Evolutionary conservation across 2,329 filamentous ascomycete genomes (phyloP), one percentile per base, ranked within the genome.

Genomic region (Podosphaera aphanis): DNA sequence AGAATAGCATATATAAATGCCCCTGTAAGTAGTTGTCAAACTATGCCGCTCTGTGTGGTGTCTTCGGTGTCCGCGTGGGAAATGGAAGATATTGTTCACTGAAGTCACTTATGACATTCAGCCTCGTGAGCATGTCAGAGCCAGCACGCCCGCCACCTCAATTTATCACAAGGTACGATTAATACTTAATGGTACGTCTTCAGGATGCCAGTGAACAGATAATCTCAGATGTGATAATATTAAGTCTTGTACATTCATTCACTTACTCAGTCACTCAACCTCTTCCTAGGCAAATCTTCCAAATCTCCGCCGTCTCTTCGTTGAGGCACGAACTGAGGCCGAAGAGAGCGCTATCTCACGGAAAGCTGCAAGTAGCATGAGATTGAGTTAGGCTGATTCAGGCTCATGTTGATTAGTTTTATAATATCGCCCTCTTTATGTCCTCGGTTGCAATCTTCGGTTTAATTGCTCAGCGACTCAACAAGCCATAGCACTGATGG

Each of bases 401-500:
- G 39, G 48, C 27, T 47, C 6, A 59, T 43, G 5, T 38, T 19
- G 19, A 47, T 6, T 56, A 93, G 90, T 98, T 98, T 62, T 98
- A 98, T 64, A 95, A 98, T 57, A 75, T 93, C 0, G 85, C 94
- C 1, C 68, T 95, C 2, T 98, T 95, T 65, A 88, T 98, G 69
- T 90, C 86, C 20, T 94, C 90, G 0, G 82, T 98, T 20, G 85
- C 88, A 6, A 76, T 93, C 49, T 94, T 95, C 66, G 93, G 88
- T 60, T 66, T 98, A 49, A 77, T 90, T 49, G 90, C 88, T 23
- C 90, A 98, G 59, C 79, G 80, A 53, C 81, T 94, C 39, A 59
- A 51, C 50, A 58, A 57, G 46, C 45, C 53, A 40, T 46, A 48
- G 19, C n/a, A 35, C 16, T 20, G 23, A 25, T n/a, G n/a, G n/a